Evolutionary conservation across 345 rosid genomes (phyloP).

Genomic region (Rhodamnia argentea): DNA sequence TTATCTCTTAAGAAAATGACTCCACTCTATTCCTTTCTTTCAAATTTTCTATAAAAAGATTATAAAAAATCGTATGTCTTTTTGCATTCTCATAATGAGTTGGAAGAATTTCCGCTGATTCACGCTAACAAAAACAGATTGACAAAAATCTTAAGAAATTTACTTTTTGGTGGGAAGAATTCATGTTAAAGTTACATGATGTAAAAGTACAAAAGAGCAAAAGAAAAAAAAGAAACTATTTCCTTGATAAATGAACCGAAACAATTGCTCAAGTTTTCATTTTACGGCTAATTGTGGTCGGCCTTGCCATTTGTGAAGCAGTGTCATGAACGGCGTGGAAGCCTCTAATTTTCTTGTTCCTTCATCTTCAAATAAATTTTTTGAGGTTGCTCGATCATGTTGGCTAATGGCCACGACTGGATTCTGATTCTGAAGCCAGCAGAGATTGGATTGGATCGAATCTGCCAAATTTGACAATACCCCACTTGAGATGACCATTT

Average conservation of each 20-base stretch:
- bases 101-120: neutral
- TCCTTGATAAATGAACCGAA: neutral
- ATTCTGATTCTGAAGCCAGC: neutral
- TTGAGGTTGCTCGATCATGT: neutral
- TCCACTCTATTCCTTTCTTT: neutral
- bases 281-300: neutral
- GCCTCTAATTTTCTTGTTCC: neutral
- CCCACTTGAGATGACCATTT: neutral
- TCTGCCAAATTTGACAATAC: neutral
- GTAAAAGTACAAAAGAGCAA: neutral
- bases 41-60: neutral
- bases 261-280: neutral
- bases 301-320: neutral
- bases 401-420: neutral
- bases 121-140: neutral
- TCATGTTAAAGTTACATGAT: neutral
- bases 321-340: neutral
- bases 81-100: neutral
- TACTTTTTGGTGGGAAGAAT: neutral
- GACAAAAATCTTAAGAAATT: neutral
- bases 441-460: neutral
- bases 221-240: neutral
- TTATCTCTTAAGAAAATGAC: too few relatives aligned
- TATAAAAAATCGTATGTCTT: neutral
- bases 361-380: neutral